Percentiles rank a stretch among this genome's conserved stretches.
Evolutionary conservation across 495 filamentous ascomycete species (phyloP).

Genomic region (Talaromyces adpressus): DNA sequence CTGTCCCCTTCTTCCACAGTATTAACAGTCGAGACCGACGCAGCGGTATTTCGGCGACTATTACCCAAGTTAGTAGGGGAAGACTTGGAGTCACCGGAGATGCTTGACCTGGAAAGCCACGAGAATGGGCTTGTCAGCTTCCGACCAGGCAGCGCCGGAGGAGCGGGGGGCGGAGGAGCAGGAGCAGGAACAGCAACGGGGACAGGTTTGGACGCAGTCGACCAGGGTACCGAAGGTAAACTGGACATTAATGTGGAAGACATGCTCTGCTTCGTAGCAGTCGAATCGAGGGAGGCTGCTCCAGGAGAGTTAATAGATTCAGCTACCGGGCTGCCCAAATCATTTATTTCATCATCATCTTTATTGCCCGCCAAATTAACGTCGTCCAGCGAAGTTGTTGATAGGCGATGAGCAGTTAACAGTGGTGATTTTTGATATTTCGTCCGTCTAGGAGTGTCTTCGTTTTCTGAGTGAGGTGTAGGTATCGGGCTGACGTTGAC

Average conservation of each 20-base stretch:
- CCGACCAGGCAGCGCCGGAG: conserved; percentile 41
- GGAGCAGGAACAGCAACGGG: conserved; percentile 31
- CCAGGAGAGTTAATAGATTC: conserved; percentile 48
- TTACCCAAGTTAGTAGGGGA: conserved; percentile 40
- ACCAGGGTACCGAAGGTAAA: conserved; percentile 49
- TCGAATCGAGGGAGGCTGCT: neutral
- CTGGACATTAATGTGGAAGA: conserved; percentile 42
- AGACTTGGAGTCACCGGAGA: conserved; percentile 48
- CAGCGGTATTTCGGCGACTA: conserved; percentile 61
- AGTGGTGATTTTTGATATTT: conserved; percentile 44
- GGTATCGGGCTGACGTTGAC: conserved; percentile 18
- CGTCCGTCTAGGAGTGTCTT: conserved; percentile 28
- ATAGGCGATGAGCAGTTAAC: conserved; percentile 55
- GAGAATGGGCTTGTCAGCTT: conserved; percentile 77
- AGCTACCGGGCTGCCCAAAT: conserved; percentile 21
- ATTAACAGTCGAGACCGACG: conserved; percentile 66
- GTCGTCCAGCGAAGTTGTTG: conserved; percentile 60
- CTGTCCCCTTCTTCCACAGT: conserved; percentile 53
- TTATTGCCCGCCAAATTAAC: conserved; percentile 57
- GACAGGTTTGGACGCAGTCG: conserved; percentile 29
- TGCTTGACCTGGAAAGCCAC: conserved; percentile 74
- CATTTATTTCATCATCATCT: conserved; percentile 23
- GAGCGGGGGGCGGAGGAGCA: conserved; percentile 32
- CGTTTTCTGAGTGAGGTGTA: conserved; percentile 20
- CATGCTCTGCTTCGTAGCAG: conserved; percentile 24